Evolutionary conservation across 2,329 filamentous ascomycete species (phyloP).

Genomic region (Huntiella savannae): DNA sequence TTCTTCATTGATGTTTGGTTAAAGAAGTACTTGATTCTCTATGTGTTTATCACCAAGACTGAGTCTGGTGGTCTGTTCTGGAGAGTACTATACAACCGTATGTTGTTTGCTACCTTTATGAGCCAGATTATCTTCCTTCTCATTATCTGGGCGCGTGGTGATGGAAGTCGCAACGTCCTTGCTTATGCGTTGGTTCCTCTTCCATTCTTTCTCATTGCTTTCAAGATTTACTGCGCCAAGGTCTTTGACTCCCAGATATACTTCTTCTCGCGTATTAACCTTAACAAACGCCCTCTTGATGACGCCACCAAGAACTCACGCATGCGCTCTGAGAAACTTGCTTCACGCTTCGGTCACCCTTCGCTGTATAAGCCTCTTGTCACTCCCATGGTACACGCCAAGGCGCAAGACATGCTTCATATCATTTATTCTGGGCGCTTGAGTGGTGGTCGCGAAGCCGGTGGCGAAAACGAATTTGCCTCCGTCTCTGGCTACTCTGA

Average conservation of each 20-base stretch:
- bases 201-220: slow-evolving; percentile 56
- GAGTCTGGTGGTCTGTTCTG: slow-evolving; percentile 89
- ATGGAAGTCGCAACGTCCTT: slow-evolving; percentile 31
- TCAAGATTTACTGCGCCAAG: slow-evolving; percentile 68
- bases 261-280: slow-evolving; percentile 50
- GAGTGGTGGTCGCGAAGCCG: slow-evolving; percentile 37
- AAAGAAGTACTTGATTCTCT: slow-evolving; percentile 88
- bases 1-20: slow-evolving; percentile 72
- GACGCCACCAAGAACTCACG: slow-evolving; percentile 20
- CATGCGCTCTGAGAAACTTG: slow-evolving; percentile 47
- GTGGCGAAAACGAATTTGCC: slow-evolving; percentile 29
- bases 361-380: slow-evolving; percentile 76
- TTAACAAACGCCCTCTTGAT: slow-evolving; percentile 16
- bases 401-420: slow-evolving; percentile 70
- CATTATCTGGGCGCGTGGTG: slow-evolving; percentile 51
- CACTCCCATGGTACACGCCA: slow-evolving; percentile 88
- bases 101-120: slow-evolving; percentile 64
- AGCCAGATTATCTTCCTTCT: slow-evolving; percentile 63
- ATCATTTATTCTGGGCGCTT: slow-evolving; percentile 71
- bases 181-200: slow-evolving; percentile 55
- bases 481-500: slow-evolving; percentile 62
- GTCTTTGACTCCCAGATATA: slow-evolving; percentile 63
- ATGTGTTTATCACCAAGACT: slow-evolving; percentile 91
- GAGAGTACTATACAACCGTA: slow-evolving; percentile 81
- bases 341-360: slow-evolving; percentile 71